phyloP scores from a whole-genome alignment of 257 asterid genomes.

The Salvia hispanica region DNA sequence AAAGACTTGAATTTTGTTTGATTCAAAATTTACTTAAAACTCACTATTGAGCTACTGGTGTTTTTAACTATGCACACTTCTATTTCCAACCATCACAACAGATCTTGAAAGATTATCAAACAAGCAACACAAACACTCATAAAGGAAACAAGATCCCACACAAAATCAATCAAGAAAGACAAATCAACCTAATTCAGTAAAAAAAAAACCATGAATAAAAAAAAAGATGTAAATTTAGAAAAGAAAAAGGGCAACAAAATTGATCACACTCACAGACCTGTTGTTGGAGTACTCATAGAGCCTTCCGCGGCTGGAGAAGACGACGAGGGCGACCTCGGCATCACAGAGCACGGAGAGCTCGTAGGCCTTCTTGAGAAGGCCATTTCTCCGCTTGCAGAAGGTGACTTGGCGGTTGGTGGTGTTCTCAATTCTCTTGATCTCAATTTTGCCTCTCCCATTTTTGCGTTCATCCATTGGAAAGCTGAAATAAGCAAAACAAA shows the following conservation, averaged over 20 bases:
- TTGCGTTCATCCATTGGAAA: slow-evolving; percentile 68
- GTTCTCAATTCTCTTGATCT: slow-evolving; percentile 88
- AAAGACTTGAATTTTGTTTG: slow-evolving; percentile 31
- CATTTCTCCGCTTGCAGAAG: slow-evolving; percentile 86
- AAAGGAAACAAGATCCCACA: slow-evolving; percentile 35
- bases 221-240: background rate
- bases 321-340: slow-evolving; percentile 87
- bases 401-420: slow-evolving; percentile 92
- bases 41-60: background rate
- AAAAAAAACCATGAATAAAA: too few species aligned
- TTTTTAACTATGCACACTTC: slow-evolving; percentile 31
- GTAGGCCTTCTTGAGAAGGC: slow-evolving; percentile 87
- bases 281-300: slow-evolving; percentile 84
- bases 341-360: slow-evolving; percentile 87
- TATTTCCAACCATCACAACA: slow-evolving; percentile 36
- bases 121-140: slow-evolving; percentile 29
- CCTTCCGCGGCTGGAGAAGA: slow-evolving; percentile 89
- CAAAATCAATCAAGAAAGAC: slow-evolving; percentile 31
- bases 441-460: slow-evolving; percentile 74
- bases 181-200: slow-evolving; percentile 37
- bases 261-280: slow-evolving; percentile 47
- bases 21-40: background rate
- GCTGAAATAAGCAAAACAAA: slow-evolving; percentile 64
- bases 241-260: background rate
- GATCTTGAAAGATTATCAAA: slow-evolving; percentile 44